Evolutionary conservation across 2,329 filamentous ascomycete species (phyloP).

Genomic region (Pseudogymnoascus sp.): DNA sequence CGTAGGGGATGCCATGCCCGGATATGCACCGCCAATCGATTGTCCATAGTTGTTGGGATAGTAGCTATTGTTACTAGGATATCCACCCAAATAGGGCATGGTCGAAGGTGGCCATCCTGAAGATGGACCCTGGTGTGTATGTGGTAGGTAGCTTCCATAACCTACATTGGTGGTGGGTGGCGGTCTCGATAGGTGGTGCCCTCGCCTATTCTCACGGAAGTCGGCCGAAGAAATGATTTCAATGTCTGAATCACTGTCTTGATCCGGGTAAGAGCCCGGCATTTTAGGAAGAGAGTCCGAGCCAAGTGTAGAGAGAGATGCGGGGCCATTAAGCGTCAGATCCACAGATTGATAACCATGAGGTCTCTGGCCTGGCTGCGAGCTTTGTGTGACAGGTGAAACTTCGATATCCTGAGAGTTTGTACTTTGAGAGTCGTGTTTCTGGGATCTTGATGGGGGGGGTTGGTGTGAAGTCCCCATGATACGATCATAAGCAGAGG

Average conservation of each 20-base stretch:
- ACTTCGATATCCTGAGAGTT: background rate
- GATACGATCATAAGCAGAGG: constrained; percentile 23
- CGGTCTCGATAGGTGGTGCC: background rate
- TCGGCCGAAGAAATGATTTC: constrained; percentile 24
- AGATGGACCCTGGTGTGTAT: background rate
- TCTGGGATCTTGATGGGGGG: constrained; percentile 9
- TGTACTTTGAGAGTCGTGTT: background rate
- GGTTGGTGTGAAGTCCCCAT: constrained; percentile 15
- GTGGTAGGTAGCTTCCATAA: background rate
- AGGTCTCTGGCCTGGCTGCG: background rate
- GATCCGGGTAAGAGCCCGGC: constrained; percentile 4
- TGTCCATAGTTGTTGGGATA: background rate
- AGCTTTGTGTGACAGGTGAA: background rate
- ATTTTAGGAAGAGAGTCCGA: background rate
- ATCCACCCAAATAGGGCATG: background rate
- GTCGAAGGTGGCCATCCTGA: background rate
- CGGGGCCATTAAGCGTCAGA: background rate
- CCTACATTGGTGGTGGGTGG: background rate
- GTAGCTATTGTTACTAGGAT: background rate
- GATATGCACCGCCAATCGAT: background rate
- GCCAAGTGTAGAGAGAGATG: background rate
- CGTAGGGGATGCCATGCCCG: background rate
- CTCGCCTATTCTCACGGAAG: constrained; percentile 22
- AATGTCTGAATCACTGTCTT: constrained; percentile 22
- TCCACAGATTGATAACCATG: background rate